Conservation (phyloP, 352 stramenopile genomes). For the Pythium dissimile region DNA sequence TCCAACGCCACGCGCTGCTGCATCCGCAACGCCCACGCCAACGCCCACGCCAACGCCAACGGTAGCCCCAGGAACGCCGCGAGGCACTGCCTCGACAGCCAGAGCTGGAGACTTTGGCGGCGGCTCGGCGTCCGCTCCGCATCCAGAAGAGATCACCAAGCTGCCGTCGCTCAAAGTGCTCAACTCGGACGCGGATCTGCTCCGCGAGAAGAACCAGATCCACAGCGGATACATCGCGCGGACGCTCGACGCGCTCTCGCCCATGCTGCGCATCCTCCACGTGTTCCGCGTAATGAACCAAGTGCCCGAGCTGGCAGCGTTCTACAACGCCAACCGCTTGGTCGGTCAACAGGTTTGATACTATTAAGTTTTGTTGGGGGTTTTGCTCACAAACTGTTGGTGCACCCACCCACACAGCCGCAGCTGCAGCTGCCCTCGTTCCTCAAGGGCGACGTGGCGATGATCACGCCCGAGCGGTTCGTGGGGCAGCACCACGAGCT, state of each 20-base stretch:
- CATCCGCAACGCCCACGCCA: neutral
- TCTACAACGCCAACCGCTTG: conserved; percentile 79
- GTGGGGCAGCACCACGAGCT: conserved; percentile 73
- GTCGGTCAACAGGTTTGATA: conserved; percentile 16
- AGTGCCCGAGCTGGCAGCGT: conserved; percentile 61
- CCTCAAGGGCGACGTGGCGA: conserved; percentile 59
- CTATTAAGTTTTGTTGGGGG: neutral
- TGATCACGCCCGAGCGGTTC: conserved; percentile 73
- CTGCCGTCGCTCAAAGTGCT: conserved; percentile 68
- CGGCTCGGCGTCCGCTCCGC: conserved; percentile 5
- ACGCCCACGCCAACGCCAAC: neutral
- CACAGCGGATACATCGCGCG: conserved; percentile 70
- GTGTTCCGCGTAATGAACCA: conserved; percentile 74
- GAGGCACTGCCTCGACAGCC: neutral
- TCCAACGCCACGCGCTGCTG: conserved; percentile 11
- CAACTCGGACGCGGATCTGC: conserved; percentile 57
- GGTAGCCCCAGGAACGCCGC: conserved; percentile 1
- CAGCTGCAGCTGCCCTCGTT: conserved; percentile 76
- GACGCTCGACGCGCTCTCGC: conserved; percentile 50
- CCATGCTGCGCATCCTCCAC: conserved; percentile 71
- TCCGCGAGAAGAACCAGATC: conserved; percentile 58
- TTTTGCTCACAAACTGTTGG: neutral
- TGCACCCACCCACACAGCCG: conserved; percentile 28
- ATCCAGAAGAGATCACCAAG: conserved; percentile 34
- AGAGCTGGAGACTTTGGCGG: too few relatives aligned